Evolutionary conservation across 768 basidiomycete genomes (phyloP), one percentile per base, ranked within the genome.

Genomic region (Pulveroboletus sp.): DNA sequence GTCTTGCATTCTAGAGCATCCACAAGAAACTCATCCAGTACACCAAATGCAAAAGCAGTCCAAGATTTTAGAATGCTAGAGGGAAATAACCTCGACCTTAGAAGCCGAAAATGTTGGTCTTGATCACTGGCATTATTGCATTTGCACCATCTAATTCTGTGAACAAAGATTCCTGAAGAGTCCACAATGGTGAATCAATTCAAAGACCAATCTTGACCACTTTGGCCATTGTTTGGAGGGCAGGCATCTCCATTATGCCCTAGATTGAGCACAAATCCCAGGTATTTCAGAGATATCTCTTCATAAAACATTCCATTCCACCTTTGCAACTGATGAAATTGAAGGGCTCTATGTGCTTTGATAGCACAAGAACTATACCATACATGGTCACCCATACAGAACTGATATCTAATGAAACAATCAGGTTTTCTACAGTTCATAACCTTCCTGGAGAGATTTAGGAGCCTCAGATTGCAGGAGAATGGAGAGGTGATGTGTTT

Each of bases 21-120:
- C 4, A 65, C 39, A 5, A 53, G 29, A 37, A 64, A 62, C 5
- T 55, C 12, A 38, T 67, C 46, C 9, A 64, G 51, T 2, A 59
- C 60, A 7, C 38, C 17, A 34, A 63, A 63, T 3, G 57, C 63
- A 22, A 64, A 64, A 1, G 52, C 60, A 0, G 53, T 55, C 27
- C 53, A 34, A n/a, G 62, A 57, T 17, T 29, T 38, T 0, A 20
- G 22, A 3, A 51, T 40, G 16, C 43, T 55, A 2, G 61, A 49
- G 2, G 61, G 52, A 36, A 42, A 42, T 2, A 42, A 16, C 19
- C 4, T 1, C 12, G 7, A 19, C 2, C 19, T 16, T 4, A 42
- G 27, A 24, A 42, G 41, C 11, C 29, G 26, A 0, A 42, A 12
- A 13, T 42, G 41, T 23, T 42, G 38, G 29, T 47, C 46, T 24